A percentile compares a stretch with the other conserved stretches of the same genome.
phyloP scores from a whole-genome alignment of 305 asterid genomes.

The Salvia sclarea region DNA sequence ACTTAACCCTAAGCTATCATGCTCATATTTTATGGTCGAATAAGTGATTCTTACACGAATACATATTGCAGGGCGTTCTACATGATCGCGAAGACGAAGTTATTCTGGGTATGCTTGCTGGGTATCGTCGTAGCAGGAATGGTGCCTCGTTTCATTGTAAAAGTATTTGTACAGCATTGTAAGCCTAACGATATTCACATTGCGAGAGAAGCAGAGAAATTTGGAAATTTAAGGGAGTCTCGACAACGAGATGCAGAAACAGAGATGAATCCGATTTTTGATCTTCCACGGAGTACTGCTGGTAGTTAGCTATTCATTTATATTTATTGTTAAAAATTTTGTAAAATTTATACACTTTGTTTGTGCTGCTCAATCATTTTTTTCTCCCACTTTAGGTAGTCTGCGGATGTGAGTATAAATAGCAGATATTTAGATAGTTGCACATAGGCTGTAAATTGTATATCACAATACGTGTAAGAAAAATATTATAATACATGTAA shows the following conservation, averaged over 20 bases:
- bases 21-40: not conserved
- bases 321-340: slow-evolving; percentile 5
- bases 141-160: slow-evolving; percentile 75
- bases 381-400: slow-evolving; percentile 21
- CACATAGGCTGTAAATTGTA: slow-evolving; percentile 49
- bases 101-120: slow-evolving; percentile 81
- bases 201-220: slow-evolving; percentile 78
- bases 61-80: slow-evolving; percentile 79
- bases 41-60: slow-evolving; percentile 22
- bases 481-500: not conserved
- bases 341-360: slow-evolving; percentile 34
- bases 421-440: slow-evolving; percentile 36
- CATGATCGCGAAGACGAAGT: slow-evolving; percentile 49
- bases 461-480: not conserved
- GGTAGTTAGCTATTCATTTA: not conserved
- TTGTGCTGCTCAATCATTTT: slow-evolving; percentile 36
- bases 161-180: slow-evolving; percentile 45
- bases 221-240: slow-evolving; percentile 36
- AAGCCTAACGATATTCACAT: slow-evolving; percentile 73
- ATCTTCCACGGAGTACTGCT: slow-evolving; percentile 41
- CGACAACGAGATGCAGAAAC: slow-evolving; percentile 41
- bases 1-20: not conserved
- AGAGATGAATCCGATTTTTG: slow-evolving; percentile 65
- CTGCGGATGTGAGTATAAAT: not conserved
- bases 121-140: slow-evolving; percentile 61